Evolutionary conservation across 2,329 filamentous ascomycete genomes (phyloP).

Genomic region (Aspergillus sp.): DNA sequence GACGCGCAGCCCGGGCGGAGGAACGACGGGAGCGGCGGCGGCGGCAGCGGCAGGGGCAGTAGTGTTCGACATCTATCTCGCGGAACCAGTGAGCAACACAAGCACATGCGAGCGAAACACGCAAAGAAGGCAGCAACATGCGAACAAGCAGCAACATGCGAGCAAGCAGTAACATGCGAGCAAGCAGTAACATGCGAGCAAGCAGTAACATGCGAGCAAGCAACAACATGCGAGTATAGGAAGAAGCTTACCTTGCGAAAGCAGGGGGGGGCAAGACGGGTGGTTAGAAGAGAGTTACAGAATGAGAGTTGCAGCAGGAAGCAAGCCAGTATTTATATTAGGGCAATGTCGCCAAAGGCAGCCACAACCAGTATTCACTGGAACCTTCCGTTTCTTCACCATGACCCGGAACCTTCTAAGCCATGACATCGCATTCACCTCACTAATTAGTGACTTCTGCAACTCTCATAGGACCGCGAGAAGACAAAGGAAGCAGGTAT

Average conservation of each 20-base stretch:
- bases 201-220: not conserved
- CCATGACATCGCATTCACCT: not conserved
- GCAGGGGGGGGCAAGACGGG: not conserved
- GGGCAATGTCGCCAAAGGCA: not conserved
- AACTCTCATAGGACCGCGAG: not conserved
- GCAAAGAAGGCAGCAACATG: not conserved
- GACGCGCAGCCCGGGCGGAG: not conserved
- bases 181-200: too few species aligned
- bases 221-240: not conserved
- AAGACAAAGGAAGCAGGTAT: not conserved
- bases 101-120: not conserved
- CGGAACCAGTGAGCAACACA: not conserved
- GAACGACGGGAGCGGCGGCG: not conserved
- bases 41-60: not conserved
- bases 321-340: not conserved
- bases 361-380: not conserved
- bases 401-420: too few species aligned
- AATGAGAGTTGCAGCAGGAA: not conserved
- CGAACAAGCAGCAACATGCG: too few species aligned
- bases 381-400: too few species aligned
- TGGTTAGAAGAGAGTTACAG: not conserved
- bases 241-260: not conserved
- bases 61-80: not conserved
- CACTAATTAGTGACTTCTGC: not conserved
- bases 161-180: too few species aligned